Evolutionary conservation across 768 basidiomycete genomes (phyloP), one percentile per base, ranked within the genome.

Genomic region (Bullera alba): DNA sequence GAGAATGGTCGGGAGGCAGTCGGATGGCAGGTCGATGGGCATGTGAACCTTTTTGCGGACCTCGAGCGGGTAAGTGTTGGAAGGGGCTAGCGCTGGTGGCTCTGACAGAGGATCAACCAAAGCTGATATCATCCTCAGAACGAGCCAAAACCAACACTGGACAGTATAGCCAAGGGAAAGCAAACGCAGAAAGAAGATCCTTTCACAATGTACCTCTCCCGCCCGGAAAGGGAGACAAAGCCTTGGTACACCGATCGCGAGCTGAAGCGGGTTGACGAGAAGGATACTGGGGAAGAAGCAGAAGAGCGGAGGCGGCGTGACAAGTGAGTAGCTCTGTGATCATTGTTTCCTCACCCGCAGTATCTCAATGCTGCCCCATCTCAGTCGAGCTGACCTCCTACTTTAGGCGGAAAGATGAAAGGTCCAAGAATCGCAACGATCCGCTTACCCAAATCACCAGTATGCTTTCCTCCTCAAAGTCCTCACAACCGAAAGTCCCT

Each of bases 1-100:
- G 45, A 39, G 37, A 49, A 54, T 29, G 46, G 43, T 5, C 38
- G 47, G 32, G 51, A 42, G 29, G 49, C 42, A 32, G 56, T 48
- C 50, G 46, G 19, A 10, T 61, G 62, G 56, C 62, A 61, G n/a
- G 38, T 23, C 12, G 55, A 48, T 16, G 69, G 67, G 10, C 67
- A 71, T 59, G 46, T 74, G 49, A 74, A 74, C 36, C 61, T 74
- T 36, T 74, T 70, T 56, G 61, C 68, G 3, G 73, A 73, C 42
- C n/a, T 72, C 8, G 73, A 74, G 50, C 51, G 55, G 54, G 68
- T 70, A 51, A 58, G 60, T 61, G 21, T n/a, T n/a, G n/a, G n/a
- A n/a, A n/a, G n/a, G n/a, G n/a, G n/a, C n/a, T n/a, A n/a, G n/a
- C n/a, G n/a, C n/a, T n/a, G n/a, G n/a, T n/a, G n/a, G n/a, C n/a